These are phyloP conservation scores for Ophiognomonia clavigignenti-juglandacearum DNA, from an alignment of 2,329 filamentous ascomycete species.

Conservation along the genomic window DNA sequence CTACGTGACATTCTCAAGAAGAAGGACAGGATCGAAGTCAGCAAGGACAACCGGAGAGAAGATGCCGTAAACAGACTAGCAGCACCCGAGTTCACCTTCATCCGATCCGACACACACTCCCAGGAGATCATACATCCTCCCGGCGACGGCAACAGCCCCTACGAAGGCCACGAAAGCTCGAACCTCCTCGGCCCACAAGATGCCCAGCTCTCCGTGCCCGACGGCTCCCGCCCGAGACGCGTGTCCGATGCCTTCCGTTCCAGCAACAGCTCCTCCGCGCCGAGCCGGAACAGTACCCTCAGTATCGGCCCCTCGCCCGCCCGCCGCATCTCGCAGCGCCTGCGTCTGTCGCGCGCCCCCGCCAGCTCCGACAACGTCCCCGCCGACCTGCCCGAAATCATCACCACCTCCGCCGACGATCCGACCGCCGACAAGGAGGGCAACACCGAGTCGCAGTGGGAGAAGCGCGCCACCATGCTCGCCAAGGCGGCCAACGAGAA, in stretches of 20 bases:
- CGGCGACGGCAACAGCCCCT: constrained; percentile 21
- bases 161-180: constrained; percentile 19
- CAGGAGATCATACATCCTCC: constrained; percentile 77
- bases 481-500: constrained; percentile 51
- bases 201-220: constrained; percentile 9
- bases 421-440: constrained; percentile 40
- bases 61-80: constrained; percentile 32
- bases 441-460: constrained; percentile 70
- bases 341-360: constrained; percentile 58
- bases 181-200: constrained; percentile 23
- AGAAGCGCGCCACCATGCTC: constrained; percentile 85
- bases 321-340: constrained; percentile 60
- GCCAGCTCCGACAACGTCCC: constrained; percentile 71
- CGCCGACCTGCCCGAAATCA: constrained; percentile 71
- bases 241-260: constrained; percentile 28
- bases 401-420: constrained; percentile 40
- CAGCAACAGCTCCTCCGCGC: constrained; percentile 40
- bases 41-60: constrained; percentile 22
- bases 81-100: constrained; percentile 71
- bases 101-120: constrained; percentile 76
- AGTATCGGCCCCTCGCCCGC: constrained; percentile 28
- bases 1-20: constrained; percentile 50
- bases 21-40: constrained; percentile 40
- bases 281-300: constrained; percentile 29
- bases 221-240: constrained; percentile 22